A percentile compares a stretch with the other conserved stretches of the same genome.
Evolutionary conservation across 495 filamentous ascomycete species (phyloP).

Genomic region (Annulohypoxylon maeteangense): DNA sequence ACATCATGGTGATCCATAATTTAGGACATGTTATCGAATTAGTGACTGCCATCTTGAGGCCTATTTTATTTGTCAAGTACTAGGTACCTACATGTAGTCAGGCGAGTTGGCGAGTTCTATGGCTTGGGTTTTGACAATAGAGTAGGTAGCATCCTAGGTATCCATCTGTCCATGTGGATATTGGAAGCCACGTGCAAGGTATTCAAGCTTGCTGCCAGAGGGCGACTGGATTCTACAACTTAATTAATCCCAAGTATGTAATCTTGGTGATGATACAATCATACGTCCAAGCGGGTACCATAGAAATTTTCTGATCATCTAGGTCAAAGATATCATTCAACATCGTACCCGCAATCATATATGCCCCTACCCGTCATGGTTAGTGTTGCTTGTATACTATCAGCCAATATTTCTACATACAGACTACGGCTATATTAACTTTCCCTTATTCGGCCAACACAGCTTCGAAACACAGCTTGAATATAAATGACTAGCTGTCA

Average conservation of each 20-base stretch:
- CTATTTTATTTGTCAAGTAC: not conserved
- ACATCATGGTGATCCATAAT: constrained; percentile 11
- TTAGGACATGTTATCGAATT: not conserved
- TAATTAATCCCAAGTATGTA: not conserved
- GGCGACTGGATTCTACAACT: not conserved
- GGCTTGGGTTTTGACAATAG: not conserved
- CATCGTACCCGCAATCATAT: not conserved
- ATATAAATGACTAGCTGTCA: not conserved
- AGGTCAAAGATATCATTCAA: not conserved
- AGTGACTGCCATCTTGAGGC: not conserved
- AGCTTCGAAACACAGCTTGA: not conserved
- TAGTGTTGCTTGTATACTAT: constrained; percentile 2
- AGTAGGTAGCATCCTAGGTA: not conserved
- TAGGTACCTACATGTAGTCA: not conserved
- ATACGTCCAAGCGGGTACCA: not conserved
- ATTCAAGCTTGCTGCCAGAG: not conserved
- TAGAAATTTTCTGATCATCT: not conserved
- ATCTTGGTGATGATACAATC: not conserved
- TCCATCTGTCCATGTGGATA: not conserved
- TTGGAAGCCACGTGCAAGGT: not conserved
- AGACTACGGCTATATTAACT: not conserved
- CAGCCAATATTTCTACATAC: constrained; percentile 7
- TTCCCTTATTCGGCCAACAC: constrained; percentile 19
- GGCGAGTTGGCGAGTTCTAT: not conserved
- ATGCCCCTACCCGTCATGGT: not conserved